Conservation (phyloP, 2,329 filamentous ascomycete species). For the Penicillium palitans region DNA sequence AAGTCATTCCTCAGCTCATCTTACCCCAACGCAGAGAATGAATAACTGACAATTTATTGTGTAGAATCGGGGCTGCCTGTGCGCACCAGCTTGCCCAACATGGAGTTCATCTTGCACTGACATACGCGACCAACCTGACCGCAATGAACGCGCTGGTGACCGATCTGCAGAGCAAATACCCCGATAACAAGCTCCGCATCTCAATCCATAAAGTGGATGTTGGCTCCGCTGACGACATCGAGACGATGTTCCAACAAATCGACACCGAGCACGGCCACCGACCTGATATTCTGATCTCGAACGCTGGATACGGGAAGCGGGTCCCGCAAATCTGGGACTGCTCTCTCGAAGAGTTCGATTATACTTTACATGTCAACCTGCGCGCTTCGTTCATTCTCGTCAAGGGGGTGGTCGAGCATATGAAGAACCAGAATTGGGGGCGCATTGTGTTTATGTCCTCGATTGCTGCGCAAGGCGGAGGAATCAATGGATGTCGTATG, state of each 20-base stretch:
- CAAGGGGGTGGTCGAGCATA: constrained; percentile 61
- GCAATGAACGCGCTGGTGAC: constrained; percentile 49
- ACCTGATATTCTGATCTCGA: constrained; percentile 65
- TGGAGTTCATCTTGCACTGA: constrained; percentile 59
- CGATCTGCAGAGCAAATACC: constrained; percentile 41
- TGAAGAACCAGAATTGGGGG: constrained; percentile 62
- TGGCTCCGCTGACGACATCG: constrained; percentile 54
- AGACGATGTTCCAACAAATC: constrained; percentile 57
- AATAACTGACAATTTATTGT: constrained; percentile 6
- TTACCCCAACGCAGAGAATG: neutral
- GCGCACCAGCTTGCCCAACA: constrained; percentile 56
- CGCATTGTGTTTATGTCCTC: constrained; percentile 65
- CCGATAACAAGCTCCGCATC: constrained; percentile 42
- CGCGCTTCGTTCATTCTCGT: constrained; percentile 62
- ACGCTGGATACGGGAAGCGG: constrained; percentile 67
- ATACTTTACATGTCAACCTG: constrained; percentile 63
- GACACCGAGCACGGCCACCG: constrained; percentile 53
- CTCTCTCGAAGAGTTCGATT: constrained; percentile 63
- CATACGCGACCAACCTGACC: constrained; percentile 56
- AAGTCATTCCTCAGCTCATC: constrained; percentile 21
- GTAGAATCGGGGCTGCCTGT: constrained; percentile 61
- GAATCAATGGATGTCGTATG: constrained; percentile 61
- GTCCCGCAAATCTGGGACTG: constrained; percentile 60
- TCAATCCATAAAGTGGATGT: constrained; percentile 62
- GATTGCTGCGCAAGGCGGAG: constrained; percentile 63